These are phyloP conservation scores for Cordyceps tenuipes DNA, from an alignment of 2,329 filamentous ascomycete genomes.

Conservation along the genomic window DNA sequence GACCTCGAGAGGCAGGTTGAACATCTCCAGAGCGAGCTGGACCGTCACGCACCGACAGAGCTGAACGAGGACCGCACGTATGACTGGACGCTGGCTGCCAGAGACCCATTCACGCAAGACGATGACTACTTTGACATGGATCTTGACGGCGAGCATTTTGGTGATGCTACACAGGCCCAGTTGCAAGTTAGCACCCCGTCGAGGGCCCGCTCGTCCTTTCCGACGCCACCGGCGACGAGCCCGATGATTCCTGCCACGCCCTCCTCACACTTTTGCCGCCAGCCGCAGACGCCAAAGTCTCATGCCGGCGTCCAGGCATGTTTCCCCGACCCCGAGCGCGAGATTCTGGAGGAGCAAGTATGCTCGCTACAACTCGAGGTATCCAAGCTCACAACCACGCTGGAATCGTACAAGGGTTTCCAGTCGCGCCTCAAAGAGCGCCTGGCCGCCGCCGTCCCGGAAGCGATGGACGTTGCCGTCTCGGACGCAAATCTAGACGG, in stretches of 20 bases:
- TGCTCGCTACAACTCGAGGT: slow-evolving; percentile 41
- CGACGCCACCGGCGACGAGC: slow-evolving; percentile 48
- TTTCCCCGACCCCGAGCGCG: slow-evolving; percentile 34
- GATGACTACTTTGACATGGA: slow-evolving; percentile 32
- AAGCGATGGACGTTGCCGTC: slow-evolving; percentile 5
- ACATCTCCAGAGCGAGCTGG: slow-evolving; percentile 26
- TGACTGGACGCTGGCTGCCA: slow-evolving; percentile 44
- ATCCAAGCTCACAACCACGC: slow-evolving; percentile 35
- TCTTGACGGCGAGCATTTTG: slow-evolving; percentile 35
- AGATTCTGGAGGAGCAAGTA: slow-evolving; percentile 38
- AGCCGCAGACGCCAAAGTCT: slow-evolving; percentile 15
- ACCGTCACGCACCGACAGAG: slow-evolving; percentile 13
- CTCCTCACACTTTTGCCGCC: slow-evolving; percentile 19
- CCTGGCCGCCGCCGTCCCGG: slow-evolving; percentile 20
- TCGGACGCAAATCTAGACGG: slow-evolving; percentile 17
- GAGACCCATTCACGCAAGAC: slow-evolving; percentile 34
- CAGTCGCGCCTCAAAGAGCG: slow-evolving; percentile 28
- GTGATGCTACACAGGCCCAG: slow-evolving; percentile 43
- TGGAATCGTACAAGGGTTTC: slow-evolving; percentile 39
- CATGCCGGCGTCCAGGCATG: slow-evolving; percentile 32
- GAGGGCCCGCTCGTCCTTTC: slow-evolving; percentile 37
- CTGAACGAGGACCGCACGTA: slow-evolving; percentile 23
- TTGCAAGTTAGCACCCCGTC: slow-evolving; percentile 45
- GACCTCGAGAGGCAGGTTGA: slow-evolving; percentile 33
- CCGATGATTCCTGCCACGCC: slow-evolving; percentile 33